Evolutionary conservation across 495 filamentous ascomycete genomes (phyloP).

Genomic region (Rusavskia elegans): DNA sequence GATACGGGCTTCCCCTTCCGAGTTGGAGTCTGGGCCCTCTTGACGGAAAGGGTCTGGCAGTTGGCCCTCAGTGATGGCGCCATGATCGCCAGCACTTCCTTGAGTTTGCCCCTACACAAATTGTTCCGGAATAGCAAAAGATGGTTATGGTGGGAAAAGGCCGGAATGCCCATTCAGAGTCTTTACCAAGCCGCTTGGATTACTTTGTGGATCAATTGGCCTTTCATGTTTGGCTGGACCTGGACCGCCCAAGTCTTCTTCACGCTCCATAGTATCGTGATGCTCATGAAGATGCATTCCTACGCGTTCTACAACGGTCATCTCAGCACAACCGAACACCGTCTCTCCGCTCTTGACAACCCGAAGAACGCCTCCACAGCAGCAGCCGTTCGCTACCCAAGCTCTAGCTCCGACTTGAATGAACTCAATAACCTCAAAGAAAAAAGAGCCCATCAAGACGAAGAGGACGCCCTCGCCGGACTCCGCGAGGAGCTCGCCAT

Average conservation of each 20-base stretch:
- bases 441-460: conserved; percentile 20
- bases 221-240: conserved; percentile 79
- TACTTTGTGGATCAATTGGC: conserved; percentile 66
- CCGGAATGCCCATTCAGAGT: conserved; percentile 69
- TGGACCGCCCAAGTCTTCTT: conserved; percentile 94
- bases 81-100: conserved; percentile 64
- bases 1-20: conserved; percentile 79
- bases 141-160: conserved; percentile 52
- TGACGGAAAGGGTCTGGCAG: conserved; percentile 77
- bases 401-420: conserved; percentile 27
- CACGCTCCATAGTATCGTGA: conserved; percentile 71
- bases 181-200: conserved; percentile 69
- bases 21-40: conserved; percentile 70
- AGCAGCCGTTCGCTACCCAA: conserved; percentile 63
- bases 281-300: conserved; percentile 98
- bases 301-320: conserved; percentile 98
- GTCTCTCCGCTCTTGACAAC: conserved; percentile 63
- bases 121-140: conserved; percentile 39
- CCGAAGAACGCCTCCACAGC: conserved; percentile 51
- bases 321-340: conserved; percentile 68
- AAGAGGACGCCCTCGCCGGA: conserved; percentile 37
- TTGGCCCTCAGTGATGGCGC: conserved; percentile 64
- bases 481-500: conserved; percentile 78
- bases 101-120: conserved; percentile 60
- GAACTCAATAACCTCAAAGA: conserved; percentile 19